Evolutionary conservation across 2,329 filamentous ascomycete genomes (phyloP), one percentile per base, ranked within the genome.

Genomic region (Eutypella sp.): DNA sequence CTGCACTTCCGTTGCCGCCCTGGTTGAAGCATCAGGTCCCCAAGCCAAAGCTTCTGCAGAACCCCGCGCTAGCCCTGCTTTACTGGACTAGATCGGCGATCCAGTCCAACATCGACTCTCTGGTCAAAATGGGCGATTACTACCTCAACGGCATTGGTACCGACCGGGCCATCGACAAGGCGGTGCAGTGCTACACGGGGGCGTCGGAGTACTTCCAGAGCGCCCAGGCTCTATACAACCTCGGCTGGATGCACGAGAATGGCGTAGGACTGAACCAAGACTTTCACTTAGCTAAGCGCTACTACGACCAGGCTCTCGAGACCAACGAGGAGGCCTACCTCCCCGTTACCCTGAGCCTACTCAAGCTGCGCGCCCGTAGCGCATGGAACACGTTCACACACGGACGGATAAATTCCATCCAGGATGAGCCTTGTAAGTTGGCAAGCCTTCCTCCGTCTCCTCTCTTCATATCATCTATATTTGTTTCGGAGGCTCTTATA

Each of bases 171-270:
- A 71, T 87, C 16, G 84, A 91, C 57, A 96, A 96, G 66, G 95
- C 95, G 5, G 90, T 91, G 0, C 84, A 87, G 38, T 99, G 93
- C 70, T 99, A 99, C 59, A 85, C 87, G 44, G 87, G 89, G 4
- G 93, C 93, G 2, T 91, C 91, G 0, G 93, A 99, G 61, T 90
- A 87, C 48, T 84, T 92, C 56, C 86, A 90, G 61, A 95, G 89
- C 57, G 93, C 92, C 2, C 95, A 99, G 67, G 93, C 95, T 13
- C 81, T 96, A 47, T 99, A 90, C 80, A 97, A 99, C 59, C 74
- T 99, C 13, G 95, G 93, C 5, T 99, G 93, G 93, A 97, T 99
- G 92, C 90, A 99, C 61, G 93, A 99, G 68, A 96, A 97, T 60
- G 93, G 93, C 7, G 76, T 97, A 41, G 89, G 91, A 2, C 79